Base-by-base conservation (phyloP, 2,329 filamentous ascomycete species). In the Setomelanomma holmii region DNA sequence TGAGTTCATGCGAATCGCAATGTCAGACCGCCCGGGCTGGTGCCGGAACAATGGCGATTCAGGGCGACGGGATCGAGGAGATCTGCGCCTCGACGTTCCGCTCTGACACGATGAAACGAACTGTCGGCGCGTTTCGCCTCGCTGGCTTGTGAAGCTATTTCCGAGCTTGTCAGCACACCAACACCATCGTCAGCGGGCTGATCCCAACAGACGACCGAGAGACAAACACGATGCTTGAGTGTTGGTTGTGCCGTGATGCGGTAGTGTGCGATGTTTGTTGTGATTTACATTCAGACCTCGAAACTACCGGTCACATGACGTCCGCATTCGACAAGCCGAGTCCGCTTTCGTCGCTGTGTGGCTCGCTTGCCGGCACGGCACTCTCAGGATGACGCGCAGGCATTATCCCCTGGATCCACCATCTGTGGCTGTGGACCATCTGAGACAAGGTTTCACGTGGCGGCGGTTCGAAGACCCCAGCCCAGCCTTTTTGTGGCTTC, bases 311-410 rank as follows among this genome's bases (percentile, higher is more conserved):
- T 44, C 35, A 40, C 17, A 35, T 40, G 53, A 58, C 53, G 39
- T 52, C 45, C 55, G 33, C 41, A 20, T 49, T 55, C 33, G 17
- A 45, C 48, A 36, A 23, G 30, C 36, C 33, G 51, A 39, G 38
- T 49, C 43, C 27, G 47, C 42, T 56, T 50, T 51, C 40, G 55
- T n/a, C n/a, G n/a, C n/a, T n/a, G n/a, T 53, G 45, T 48, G 55
- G 63, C 58, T 68, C 64, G 63, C 62, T 67, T 66, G 53, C 64
- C 65, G 64, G 67, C 60, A 63, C 45, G 58, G 60, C 54, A 48
- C 47, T 60, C 27, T 30, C n/a, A n/a, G n/a, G 55, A 73, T 71
- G 69, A 70, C 66, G 64, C 66, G 68, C 68, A 73, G 66, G 52
- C 51, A 49, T n/a, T n/a, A n/a, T 53, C 60, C 64, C 66, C 63